Evolutionary conservation across 495 filamentous ascomycete species (phyloP), one percentile per base, ranked within the genome.

Genomic region (Amniculicola lignicola): DNA sequence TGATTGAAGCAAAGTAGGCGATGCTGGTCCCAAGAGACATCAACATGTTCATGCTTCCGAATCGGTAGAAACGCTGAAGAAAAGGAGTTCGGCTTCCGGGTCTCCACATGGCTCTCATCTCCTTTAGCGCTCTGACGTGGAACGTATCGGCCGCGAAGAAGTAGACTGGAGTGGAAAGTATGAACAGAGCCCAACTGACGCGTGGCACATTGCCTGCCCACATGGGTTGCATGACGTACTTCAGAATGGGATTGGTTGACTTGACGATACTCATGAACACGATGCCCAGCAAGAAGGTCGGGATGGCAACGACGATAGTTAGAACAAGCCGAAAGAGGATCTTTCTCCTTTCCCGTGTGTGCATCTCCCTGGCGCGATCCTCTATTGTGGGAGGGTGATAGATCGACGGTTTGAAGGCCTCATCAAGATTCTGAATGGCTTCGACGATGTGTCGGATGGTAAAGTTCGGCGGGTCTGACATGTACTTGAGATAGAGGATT

Each of bases 31-130:
- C 92, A 12, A 92, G 75, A 9, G 87, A 94, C 63, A 97, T 88
- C 52, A 97, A 77, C 67, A 93, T 83, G 63, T 96, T 94, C 92
- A 97, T 97, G 71, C 90, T 96, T 12, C 92, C 92, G 62, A 97
- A 97, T 12, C 88, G 82, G 61, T 90, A 92, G 60, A 97, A 90
- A 15, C 93, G 75, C 51, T 84, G 79, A 18, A 88, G 62, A 9
- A 95, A 65, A 0, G 91, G 90, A 2, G 85, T 82, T 7, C 76
- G 80, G 67, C 90, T 96, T 38, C 83, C 79, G n/a, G 71, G 82
- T 25, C 88, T 77, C 92, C 92, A 97, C 21, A 96, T 69, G 0
- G 84, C 79, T 51, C 75, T 74, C 16, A 97, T 75, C 63, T 96
- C 92, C 66, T 89, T 91, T 18, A 88, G 63, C 0, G 89, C 86